Evolutionary conservation across 345 rosid genomes (phyloP).

Genomic region (Alliaria petiolata): DNA sequence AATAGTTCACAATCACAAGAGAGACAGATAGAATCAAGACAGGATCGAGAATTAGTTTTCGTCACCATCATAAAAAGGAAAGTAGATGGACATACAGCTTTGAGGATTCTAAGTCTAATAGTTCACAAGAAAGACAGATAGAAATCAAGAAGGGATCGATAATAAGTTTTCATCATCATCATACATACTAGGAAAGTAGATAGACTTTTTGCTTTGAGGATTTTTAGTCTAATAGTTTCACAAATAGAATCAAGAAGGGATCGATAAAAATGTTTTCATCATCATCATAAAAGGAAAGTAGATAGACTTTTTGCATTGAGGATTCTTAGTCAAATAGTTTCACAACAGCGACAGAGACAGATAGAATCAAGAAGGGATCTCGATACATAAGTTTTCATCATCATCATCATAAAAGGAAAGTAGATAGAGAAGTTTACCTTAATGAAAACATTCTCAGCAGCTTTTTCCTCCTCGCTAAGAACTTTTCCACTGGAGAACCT

Average conservation of each 20-base stretch:
- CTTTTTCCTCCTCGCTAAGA: slow-evolving; percentile 88
- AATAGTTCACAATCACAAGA: background rate
- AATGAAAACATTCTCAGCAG: slow-evolving; percentile 90
- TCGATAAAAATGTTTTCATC: background rate
- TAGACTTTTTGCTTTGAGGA: background rate
- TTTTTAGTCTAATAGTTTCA: background rate
- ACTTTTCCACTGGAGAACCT: slow-evolving; percentile 77
- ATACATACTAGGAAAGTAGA: slow-evolving; percentile 1
- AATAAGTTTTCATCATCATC: slow-evolving; percentile 3
- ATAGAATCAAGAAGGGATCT: background rate
- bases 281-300: slow-evolving; percentile 14
- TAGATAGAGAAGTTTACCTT: slow-evolving; percentile 45
- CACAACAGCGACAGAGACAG: background rate
- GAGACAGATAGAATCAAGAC: background rate
- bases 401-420: slow-evolving; percentile 6
- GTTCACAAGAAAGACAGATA: background rate
- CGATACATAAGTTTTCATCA: background rate
- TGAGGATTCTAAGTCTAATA: too few relatives aligned
- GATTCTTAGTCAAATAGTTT: background rate
- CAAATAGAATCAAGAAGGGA: background rate
- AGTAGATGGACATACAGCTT: background rate
- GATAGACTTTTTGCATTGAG: background rate
- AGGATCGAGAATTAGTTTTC: too few relatives aligned
- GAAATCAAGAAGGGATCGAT: background rate
- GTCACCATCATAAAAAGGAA: background rate